phyloP scores from a whole-genome alignment of 2,329 filamentous ascomycete genomes.

The Clarireedia homoeocarpa region DNA sequence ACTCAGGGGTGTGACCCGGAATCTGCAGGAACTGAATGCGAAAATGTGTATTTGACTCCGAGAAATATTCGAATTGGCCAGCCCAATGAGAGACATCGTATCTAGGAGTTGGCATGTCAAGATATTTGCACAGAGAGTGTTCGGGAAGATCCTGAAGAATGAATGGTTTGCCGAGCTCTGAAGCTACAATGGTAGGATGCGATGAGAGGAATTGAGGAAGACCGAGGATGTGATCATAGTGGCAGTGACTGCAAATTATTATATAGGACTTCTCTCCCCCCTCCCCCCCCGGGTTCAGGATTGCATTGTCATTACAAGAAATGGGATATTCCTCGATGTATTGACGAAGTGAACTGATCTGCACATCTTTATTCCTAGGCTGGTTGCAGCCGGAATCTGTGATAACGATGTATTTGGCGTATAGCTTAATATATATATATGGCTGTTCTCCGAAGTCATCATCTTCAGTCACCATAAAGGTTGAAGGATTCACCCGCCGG shows the following conservation, averaged over 20 bases:
- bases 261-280: constrained; percentile 30
- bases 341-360: constrained; percentile 30
- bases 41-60: constrained; percentile 21
- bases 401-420: constrained; percentile 32
- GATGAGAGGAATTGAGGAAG: constrained; percentile 20
- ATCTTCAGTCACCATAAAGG: constrained; percentile 37
- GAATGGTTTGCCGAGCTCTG: constrained; percentile 32
- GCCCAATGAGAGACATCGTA: constrained; percentile 37
- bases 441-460: constrained; percentile 37
- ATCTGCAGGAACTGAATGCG: constrained; percentile 37
- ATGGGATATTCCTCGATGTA: constrained; percentile 37
- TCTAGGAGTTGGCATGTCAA: constrained; percentile 31
- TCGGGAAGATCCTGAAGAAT: constrained; percentile 32
- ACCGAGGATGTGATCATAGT: constrained; percentile 36
- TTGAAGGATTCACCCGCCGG: constrained; percentile 33
- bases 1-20: constrained; percentile 40
- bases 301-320: constrained; percentile 27
- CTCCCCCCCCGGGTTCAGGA: constrained; percentile 31
- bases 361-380: constrained; percentile 23
- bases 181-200: constrained; percentile 27
- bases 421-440: constrained; percentile 39
- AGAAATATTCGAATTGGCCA: constrained; percentile 30
- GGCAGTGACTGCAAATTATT: constrained; percentile 39
- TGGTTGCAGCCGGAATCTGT: constrained; percentile 40
- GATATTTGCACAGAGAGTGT: constrained; percentile 35